Percentiles rank a stretch among this genome's conserved stretches.
phyloP scores from a whole-genome alignment of 2,329 filamentous ascomycete species.

The Scleromitrula shiraiana region DNA sequence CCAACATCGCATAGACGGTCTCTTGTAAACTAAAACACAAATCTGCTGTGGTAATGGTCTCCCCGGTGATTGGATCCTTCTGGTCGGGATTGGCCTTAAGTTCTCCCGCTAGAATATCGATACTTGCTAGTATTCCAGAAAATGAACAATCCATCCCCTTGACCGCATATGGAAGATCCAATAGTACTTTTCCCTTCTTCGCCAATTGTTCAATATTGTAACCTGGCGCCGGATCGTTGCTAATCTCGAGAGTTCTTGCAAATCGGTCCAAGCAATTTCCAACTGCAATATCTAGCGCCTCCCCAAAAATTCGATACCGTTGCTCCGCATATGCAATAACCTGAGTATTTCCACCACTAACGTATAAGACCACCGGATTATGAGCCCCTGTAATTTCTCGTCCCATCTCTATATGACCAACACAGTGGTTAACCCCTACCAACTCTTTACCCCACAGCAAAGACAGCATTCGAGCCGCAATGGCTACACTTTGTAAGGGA shows the following conservation, averaged over 20 bases:
- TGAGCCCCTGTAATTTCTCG: slow-evolving; percentile 80
- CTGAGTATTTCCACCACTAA: slow-evolving; percentile 93
- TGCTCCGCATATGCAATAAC: slow-evolving; percentile 95
- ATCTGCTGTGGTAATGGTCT: slow-evolving; percentile 67
- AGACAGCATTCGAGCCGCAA: slow-evolving; percentile 73
- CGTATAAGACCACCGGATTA: slow-evolving; percentile 93
- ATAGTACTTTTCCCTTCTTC: slow-evolving; percentile 58
- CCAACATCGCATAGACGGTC: slow-evolving; percentile 92
- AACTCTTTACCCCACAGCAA: slow-evolving; percentile 84
- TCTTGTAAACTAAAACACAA: slow-evolving; percentile 94
- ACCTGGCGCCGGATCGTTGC: slow-evolving; percentile 91
- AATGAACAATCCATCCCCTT: slow-evolving; percentile 99
- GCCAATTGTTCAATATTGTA: slow-evolving; percentile 98
- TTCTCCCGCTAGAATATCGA: slow-evolving; percentile 70
- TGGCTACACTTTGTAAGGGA: slow-evolving; percentile 76
- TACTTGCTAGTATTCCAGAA: slow-evolving; percentile 77
- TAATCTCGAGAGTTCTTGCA: slow-evolving; percentile 80
- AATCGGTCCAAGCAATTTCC: slow-evolving; percentile 97
- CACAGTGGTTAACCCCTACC: slow-evolving; percentile 94
- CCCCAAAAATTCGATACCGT: slow-evolving; percentile 94
- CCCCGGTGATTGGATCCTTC: slow-evolving; percentile 40
- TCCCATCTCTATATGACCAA: slow-evolving; percentile 99
- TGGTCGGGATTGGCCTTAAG: slow-evolving; percentile 44
- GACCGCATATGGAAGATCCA: slow-evolving; percentile 90
- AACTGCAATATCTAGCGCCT: slow-evolving; percentile 94